Percentiles rank a stretch among this genome's conserved stretches.
Evolutionary conservation across 208 protist species (phyloP).

Genomic region (Strigomonas culicis): DNA sequence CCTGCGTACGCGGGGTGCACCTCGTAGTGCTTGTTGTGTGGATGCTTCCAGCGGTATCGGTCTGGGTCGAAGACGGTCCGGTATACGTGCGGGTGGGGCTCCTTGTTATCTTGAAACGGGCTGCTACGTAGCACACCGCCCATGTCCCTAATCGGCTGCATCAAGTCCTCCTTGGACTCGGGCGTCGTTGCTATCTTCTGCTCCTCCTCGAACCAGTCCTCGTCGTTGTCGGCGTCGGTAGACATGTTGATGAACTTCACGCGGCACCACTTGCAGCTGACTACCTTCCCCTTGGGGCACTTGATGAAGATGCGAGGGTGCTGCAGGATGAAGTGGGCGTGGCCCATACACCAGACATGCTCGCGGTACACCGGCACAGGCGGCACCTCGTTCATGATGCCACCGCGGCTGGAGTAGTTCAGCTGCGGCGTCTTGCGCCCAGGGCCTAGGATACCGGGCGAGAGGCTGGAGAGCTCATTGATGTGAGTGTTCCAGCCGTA

Average conservation of each 20-base stretch:
- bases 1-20: slow-evolving; percentile 74
- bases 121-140: slow-evolving; percentile 65
- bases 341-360: slow-evolving; percentile 87
- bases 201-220: slow-evolving; percentile 86
- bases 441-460: slow-evolving; percentile 68
- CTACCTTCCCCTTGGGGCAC: slow-evolving; percentile 68
- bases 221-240: slow-evolving; percentile 82
- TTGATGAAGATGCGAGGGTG: slow-evolving; percentile 90
- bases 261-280: slow-evolving; percentile 85
- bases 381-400: slow-evolving; percentile 87
- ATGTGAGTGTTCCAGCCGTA: slow-evolving; percentile 80
- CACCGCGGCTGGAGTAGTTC: slow-evolving; percentile 76
- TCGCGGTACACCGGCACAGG: slow-evolving; percentile 79
- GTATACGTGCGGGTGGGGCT: slow-evolving; percentile 80
- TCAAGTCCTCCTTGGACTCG: slow-evolving; percentile 69
- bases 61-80: slow-evolving; percentile 80
- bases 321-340: slow-evolving; percentile 77
- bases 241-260: slow-evolving; percentile 91
- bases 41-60: slow-evolving; percentile 78
- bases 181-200: slow-evolving; percentile 85
- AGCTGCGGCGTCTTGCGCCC: slow-evolving; percentile 78
- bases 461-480: slow-evolving; percentile 61
- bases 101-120: slow-evolving; percentile 76
- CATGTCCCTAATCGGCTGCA: slow-evolving; percentile 73
- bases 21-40: slow-evolving; percentile 66